Percentiles rank a stretch among this genome's conserved stretches.
Conservation (phyloP, 345 rosid genomes). For the Tarenaya hassleriana region DNA sequence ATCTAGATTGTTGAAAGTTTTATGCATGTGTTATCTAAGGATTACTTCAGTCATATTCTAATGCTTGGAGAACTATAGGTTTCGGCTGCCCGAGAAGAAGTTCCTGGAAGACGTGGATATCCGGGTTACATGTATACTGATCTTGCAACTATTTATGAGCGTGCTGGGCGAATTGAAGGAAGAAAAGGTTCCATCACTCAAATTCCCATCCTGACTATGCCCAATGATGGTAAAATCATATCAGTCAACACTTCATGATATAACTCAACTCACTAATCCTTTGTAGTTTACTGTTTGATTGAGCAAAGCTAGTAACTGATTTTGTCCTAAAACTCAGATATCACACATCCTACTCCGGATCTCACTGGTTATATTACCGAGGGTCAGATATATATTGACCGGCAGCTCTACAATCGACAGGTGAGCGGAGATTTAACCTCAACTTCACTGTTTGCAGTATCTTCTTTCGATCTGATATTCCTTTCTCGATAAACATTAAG, state of each 20-base stretch:
- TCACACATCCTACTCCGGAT: constrained; percentile 98
- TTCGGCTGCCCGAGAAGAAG: constrained; percentile 99
- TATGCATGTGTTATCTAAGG: too few species aligned
- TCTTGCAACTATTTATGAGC: constrained; percentile 96
- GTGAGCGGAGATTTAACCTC: constrained; percentile 2
- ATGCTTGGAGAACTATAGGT: constrained; percentile 48
- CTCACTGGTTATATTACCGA: constrained; percentile 97
- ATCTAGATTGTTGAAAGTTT: too few species aligned
- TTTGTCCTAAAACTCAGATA: constrained; percentile 42
- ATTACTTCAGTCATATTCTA: too few species aligned
- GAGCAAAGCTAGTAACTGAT: constrained; percentile 1
- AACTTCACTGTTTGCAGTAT: background rate
- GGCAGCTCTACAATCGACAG: constrained; percentile 39
- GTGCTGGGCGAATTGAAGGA: constrained; percentile 98
- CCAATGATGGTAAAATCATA: constrained; percentile 75
- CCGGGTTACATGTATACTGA: constrained; percentile 99
- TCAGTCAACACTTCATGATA: background rate
- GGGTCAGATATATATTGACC: constrained; percentile 36
- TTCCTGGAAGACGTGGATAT: constrained; percentile 99
- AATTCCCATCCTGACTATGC: constrained; percentile 98
- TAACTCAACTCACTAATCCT: background rate
- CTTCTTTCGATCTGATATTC: background rate
- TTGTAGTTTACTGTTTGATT: background rate
- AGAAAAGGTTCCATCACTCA: constrained; percentile 96
- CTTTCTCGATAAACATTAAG: too few species aligned